phyloP scores from a whole-genome alignment of 768 basidiomycete genomes.

The Fomitopsis pulvina region DNA sequence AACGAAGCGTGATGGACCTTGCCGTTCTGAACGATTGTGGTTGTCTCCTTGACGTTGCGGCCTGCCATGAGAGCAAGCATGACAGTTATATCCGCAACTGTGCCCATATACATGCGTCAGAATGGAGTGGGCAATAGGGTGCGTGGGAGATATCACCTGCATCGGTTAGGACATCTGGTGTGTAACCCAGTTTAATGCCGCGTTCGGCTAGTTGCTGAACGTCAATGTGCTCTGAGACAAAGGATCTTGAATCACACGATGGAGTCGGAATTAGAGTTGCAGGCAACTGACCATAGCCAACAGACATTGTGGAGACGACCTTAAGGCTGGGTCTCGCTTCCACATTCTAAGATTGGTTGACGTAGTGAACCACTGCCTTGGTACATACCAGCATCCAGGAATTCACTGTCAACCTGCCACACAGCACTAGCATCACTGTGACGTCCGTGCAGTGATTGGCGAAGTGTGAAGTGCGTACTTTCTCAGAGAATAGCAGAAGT shows the following conservation, averaged over 20 bases:
- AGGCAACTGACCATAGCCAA: constrained; percentile 80
- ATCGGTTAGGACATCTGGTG: constrained; percentile 89
- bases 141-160: constrained; percentile 45
- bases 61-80: constrained; percentile 94
- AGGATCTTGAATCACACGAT: background rate
- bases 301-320: constrained; percentile 91
- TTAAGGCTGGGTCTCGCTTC: constrained; percentile 68
- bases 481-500: constrained; percentile 61
- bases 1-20: constrained; percentile 36
- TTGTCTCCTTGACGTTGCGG: constrained; percentile 65
- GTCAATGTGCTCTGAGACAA: constrained; percentile 72
- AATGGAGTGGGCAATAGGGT: background rate
- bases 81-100: constrained; percentile 85
- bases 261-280: background rate
- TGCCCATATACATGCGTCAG: background rate
- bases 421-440: background rate
- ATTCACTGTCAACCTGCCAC: constrained; percentile 61
- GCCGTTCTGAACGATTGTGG: constrained; percentile 60
- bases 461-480: constrained; percentile 33
- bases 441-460: too few species aligned
- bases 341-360: background rate
- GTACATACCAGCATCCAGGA: constrained; percentile 49
- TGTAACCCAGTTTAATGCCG: constrained; percentile 76
- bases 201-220: constrained; percentile 50
- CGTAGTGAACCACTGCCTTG: background rate